Evolutionary conservation across 2,329 filamentous ascomycete species (phyloP), one percentile per base, ranked within the genome.

Genomic region (Fusarium drepaniforme): DNA sequence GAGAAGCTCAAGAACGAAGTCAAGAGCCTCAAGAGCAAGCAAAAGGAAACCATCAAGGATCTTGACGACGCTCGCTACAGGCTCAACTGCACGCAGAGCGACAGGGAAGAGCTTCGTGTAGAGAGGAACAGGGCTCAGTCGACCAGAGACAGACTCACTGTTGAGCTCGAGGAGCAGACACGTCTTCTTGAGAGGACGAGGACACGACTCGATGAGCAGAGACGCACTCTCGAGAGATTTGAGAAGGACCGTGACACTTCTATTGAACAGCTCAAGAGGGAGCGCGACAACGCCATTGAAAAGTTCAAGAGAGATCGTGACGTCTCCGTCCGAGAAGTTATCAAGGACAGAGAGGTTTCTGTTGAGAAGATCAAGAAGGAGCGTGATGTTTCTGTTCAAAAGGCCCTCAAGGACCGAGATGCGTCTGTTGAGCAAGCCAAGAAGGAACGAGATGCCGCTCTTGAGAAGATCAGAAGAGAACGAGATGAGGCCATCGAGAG

Each of bases 91-190:
- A 65, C 78, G 37, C 76, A 79, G n/a, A 74, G 68, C 18, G 78
- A 79, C 64, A 79, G 78, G 30, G 77, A 79, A 16, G 77, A 79
- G 61, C 75, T 79, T 4, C 67, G 74, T 13, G 64, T 76, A 7
- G 78, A 78, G 63, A 71, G 77, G 5, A 78, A 77, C 71, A 78
- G 77, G 69, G 76, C 72, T 5, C 71, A 76, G 7, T 70, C 75
- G 4, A 72, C 75, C 18, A 68, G 70, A 8, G 78, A 79, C 15
- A 75, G 70, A 33, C 74, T 79, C 15, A 71, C 63, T 5, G 25
- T 11, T 3, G 75, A 77, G 28, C 75, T 77, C 11, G 73, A 77
- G 4, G 73, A 77, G 28, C 75, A 75, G 33, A 70, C 64, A 3
- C 49, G 67, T 5, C 66, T 72, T 1, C 65, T 77, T 13, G 75